Conservation (phyloP, 148 eudicot species). For the Fallopia convolvulus region DNA sequence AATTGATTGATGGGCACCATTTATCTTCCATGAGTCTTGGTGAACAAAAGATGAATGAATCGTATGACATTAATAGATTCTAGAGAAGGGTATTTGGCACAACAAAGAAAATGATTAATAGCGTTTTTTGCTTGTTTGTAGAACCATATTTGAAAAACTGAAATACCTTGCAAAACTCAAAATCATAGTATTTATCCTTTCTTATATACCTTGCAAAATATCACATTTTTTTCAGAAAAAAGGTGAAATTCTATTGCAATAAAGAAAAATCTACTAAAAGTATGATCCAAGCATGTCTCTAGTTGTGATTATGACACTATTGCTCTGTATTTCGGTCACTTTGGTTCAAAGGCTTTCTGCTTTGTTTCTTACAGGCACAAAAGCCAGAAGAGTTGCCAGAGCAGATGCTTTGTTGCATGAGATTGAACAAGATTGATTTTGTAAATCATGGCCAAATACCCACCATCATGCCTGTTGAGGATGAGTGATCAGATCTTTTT, state of each 20-base stretch:
- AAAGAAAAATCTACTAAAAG: neutral
- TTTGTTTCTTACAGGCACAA: slow-evolving; percentile 41
- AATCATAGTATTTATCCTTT: too few relatives aligned
- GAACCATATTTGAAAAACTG: too few relatives aligned
- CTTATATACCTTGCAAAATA: neutral
- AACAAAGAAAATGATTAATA: too few relatives aligned
- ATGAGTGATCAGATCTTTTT: neutral
- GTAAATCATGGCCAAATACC: slow-evolving; percentile 63
- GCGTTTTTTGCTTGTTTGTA: too few relatives aligned
- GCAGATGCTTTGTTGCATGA: slow-evolving; percentile 49
- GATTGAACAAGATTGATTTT: slow-evolving; percentile 70
- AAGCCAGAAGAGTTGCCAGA: slow-evolving; percentile 81
- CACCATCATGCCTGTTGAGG: slow-evolving; percentile 28
- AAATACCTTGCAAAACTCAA: too few relatives aligned
- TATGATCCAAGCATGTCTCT: neutral
- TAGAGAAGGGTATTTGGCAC: too few relatives aligned
- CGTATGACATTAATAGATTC: too few relatives aligned
- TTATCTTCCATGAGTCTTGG: neutral
- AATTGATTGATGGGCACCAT: neutral
- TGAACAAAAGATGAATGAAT: too few relatives aligned
- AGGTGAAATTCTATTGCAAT: neutral
- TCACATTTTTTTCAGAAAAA: neutral
- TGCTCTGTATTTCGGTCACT: neutral
- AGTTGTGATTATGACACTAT: too few relatives aligned
- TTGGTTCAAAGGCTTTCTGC: neutral